These are phyloP conservation scores for Penicillium crystallinum DNA, from an alignment of 495 filamentous ascomycete species.

Conservation along the genomic window DNA sequence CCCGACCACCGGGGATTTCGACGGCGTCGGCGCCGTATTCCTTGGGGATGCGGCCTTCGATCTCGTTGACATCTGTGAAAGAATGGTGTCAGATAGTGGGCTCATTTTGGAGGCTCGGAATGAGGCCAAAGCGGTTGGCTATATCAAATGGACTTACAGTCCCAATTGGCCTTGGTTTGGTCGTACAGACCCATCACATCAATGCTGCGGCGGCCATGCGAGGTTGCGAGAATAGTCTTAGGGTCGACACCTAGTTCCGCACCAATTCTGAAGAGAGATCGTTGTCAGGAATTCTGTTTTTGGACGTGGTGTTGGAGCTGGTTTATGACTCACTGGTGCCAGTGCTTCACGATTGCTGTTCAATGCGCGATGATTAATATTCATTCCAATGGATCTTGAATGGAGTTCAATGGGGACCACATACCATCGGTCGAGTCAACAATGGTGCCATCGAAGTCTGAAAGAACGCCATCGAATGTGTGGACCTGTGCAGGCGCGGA, in stretches of 20 bases:
- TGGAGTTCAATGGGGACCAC: not conserved
- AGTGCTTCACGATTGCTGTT: slow-evolving; percentile 85
- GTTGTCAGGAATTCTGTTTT: not conserved
- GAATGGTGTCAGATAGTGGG: slow-evolving; percentile 1
- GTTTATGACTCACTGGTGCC: slow-evolving; percentile 61
- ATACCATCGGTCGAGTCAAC: slow-evolving; percentile 44
- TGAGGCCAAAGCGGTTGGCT: not conserved
- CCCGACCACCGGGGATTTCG: slow-evolving; percentile 70
- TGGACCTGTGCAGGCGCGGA: slow-evolving; percentile 54
- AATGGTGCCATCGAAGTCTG: slow-evolving; percentile 79
- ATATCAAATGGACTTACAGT: slow-evolving; percentile 56
- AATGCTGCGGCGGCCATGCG: slow-evolving; percentile 82
- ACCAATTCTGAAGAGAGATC: slow-evolving; percentile 54
- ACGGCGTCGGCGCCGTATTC: slow-evolving; percentile 70
- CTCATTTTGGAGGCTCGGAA: not conserved
- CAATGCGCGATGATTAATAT: slow-evolving; percentile 2
- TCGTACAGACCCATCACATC: slow-evolving; percentile 72
- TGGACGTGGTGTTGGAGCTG: not conserved
- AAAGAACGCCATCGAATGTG: slow-evolving; percentile 73
- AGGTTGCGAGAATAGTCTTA: slow-evolving; percentile 74
- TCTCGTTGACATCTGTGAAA: slow-evolving; percentile 63
- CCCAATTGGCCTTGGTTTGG: slow-evolving; percentile 79
- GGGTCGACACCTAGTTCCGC: slow-evolving; percentile 79
- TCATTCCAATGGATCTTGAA: not conserved
- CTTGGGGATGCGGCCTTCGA: slow-evolving; percentile 74